Percentiles rank a stretch among this genome's conserved stretches.
phyloP scores from a whole-genome alignment of 2,329 filamentous ascomycete genomes.

The Colletotrichum somersetense region DNA sequence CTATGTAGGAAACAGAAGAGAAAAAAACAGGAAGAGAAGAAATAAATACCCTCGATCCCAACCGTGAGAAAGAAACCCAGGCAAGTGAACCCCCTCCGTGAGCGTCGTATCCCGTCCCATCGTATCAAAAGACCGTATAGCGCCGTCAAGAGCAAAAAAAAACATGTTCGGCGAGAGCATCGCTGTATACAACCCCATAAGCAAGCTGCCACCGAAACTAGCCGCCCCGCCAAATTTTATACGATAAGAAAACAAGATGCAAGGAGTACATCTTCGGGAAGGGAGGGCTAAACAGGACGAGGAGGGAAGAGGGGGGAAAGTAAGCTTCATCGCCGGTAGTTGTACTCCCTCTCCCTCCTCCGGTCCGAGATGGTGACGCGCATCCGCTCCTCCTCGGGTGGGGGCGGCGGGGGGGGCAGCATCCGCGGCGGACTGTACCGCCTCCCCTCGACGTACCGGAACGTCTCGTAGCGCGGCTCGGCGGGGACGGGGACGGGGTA shows the following conservation, averaged over 20 bases:
- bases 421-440: constrained; percentile 51
- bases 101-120: background rate
- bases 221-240: background rate
- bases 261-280: background rate
- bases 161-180: background rate
- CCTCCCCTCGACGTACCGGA: constrained; percentile 65
- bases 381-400: constrained; percentile 50
- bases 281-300: background rate
- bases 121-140: constrained; percentile 1
- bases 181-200: background rate
- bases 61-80: background rate
- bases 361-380: constrained; percentile 52
- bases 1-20: too few species aligned
- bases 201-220: background rate
- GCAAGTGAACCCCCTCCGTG: background rate
- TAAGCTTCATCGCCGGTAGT: constrained; percentile 5
- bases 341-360: constrained; percentile 50
- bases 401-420: constrained; percentile 49
- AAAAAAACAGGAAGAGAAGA: background rate
- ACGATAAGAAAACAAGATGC: background rate
- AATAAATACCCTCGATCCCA: background rate
- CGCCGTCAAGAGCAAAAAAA: background rate
- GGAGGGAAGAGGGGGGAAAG: too few species aligned
- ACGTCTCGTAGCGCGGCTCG: constrained; percentile 61
- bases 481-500: constrained; percentile 54